Evolutionary conservation across 129 eudicot genomes (phyloP).

Genomic region (Chrysanthemum makinoi): DNA sequence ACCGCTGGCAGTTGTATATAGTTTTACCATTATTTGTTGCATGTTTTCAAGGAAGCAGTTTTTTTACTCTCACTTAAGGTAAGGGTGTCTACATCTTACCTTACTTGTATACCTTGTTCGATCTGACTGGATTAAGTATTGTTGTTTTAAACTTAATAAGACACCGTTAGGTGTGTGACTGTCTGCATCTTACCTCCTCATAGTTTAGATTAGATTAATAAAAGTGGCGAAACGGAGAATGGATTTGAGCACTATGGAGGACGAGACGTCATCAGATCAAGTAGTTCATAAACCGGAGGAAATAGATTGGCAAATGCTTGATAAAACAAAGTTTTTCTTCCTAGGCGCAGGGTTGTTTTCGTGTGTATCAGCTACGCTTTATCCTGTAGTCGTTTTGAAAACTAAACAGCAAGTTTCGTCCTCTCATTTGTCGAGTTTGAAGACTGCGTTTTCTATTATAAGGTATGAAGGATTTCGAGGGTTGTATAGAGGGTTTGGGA

Average conservation of each 20-base stretch:
- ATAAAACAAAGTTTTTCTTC: slow-evolving; percentile 79
- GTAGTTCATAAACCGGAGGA: slow-evolving; percentile 63
- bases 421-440: slow-evolving; percentile 43
- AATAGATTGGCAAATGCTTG: slow-evolving; percentile 87
- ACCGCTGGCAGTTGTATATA: no score
- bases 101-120: no score
- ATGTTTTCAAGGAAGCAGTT: no score
- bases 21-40: no score
- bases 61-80: no score
- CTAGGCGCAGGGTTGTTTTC: slow-evolving; percentile 90
- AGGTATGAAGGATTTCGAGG: slow-evolving; percentile 67
- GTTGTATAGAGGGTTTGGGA: slow-evolving; percentile 87
- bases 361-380: slow-evolving; percentile 71
- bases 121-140: no score
- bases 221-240: slow-evolving; percentile 49
- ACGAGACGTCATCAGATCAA: slow-evolving; percentile 44
- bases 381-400: slow-evolving; percentile 80
- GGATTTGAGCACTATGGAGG: slow-evolving; percentile 58
- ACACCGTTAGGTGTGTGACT: no score
- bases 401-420: slow-evolving; percentile 76
- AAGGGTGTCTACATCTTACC: no score
- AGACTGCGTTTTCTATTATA: slow-evolving; percentile 44
- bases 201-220: background rate
- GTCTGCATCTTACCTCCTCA: no score
- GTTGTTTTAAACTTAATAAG: no score